A percentile compares a stretch with the other conserved stretches of the same genome.
phyloP scores from a whole-genome alignment of 345 rosid species.

The Boechera retrofracta region DNA sequence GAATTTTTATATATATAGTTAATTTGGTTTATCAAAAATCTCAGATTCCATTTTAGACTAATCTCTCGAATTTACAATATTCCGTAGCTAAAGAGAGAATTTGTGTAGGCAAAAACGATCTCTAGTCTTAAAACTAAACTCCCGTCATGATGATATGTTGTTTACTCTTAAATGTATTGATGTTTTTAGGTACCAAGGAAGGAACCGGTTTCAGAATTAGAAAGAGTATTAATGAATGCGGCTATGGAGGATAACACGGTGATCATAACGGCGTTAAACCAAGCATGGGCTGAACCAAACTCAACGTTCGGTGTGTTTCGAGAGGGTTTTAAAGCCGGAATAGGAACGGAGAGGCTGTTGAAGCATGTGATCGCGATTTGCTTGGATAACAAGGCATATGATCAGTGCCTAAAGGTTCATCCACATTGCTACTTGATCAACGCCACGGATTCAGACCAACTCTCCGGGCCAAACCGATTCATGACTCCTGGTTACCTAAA shows the following conservation, averaged over 20 bases:
- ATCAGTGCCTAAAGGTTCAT: conserved; percentile 54
- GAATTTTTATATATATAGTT: background rate
- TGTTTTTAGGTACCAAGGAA: conserved; percentile 24
- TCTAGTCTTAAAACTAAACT: conserved; percentile 6
- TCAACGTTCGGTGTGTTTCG: conserved; percentile 65
- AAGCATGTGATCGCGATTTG: conserved; percentile 60
- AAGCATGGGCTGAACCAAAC: conserved; percentile 68
- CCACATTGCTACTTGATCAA: conserved; percentile 57
- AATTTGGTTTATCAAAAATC: background rate
- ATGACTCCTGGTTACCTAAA: conserved; percentile 63
- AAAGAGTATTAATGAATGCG: conserved; percentile 38
- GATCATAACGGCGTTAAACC: conserved; percentile 66
- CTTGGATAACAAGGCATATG: conserved; percentile 58
- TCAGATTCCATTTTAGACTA: background rate
- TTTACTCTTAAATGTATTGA: background rate
- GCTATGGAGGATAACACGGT: conserved; percentile 56
- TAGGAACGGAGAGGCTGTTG: conserved; percentile 51
- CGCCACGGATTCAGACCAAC: conserved; percentile 46
- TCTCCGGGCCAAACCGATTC: conserved; percentile 51
- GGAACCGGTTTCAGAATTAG: conserved; percentile 37
- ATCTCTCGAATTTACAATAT: background rate
- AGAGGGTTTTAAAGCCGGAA: conserved; percentile 58
- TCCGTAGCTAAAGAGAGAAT: background rate
- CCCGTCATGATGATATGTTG: background rate
- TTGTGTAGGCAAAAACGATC: background rate